Evolutionary conservation across 495 filamentous ascomycete genomes (phyloP).

Genomic region (Tuber aestivum): DNA sequence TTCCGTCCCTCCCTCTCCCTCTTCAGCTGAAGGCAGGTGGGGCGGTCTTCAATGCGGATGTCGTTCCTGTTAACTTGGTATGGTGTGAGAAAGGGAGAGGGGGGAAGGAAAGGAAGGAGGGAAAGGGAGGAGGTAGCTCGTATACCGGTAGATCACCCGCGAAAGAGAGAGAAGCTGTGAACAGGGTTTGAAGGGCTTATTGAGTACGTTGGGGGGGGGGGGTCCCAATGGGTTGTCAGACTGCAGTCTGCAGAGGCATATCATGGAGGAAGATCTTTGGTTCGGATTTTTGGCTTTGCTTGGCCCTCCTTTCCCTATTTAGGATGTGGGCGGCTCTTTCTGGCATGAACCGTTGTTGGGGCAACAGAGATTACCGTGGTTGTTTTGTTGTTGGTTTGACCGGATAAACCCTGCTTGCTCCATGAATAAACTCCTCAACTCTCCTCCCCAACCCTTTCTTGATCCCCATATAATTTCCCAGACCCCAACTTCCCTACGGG

Average conservation of each 20-base stretch:
- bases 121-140: background rate
- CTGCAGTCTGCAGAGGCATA: background rate
- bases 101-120: background rate
- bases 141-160: background rate
- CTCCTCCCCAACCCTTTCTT: background rate
- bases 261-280: background rate
- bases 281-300: background rate
- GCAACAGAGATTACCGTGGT: background rate
- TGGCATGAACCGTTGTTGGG: background rate
- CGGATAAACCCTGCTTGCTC: background rate
- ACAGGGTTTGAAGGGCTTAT: background rate
- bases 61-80: background rate
- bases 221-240: no score
- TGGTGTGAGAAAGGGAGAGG: background rate
- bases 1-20: background rate
- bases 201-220: no score
- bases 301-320: background rate
- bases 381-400: background rate
- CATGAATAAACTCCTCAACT: slow-evolving; percentile 1
- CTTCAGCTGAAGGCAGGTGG: background rate
- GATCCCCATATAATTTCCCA: background rate
- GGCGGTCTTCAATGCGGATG: background rate
- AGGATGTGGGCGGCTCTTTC: background rate
- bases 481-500: background rate
- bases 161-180: background rate